Base-by-base conservation (phyloP, 2,329 filamentous ascomycete genomes). In the Exophiala sideris region DNA sequence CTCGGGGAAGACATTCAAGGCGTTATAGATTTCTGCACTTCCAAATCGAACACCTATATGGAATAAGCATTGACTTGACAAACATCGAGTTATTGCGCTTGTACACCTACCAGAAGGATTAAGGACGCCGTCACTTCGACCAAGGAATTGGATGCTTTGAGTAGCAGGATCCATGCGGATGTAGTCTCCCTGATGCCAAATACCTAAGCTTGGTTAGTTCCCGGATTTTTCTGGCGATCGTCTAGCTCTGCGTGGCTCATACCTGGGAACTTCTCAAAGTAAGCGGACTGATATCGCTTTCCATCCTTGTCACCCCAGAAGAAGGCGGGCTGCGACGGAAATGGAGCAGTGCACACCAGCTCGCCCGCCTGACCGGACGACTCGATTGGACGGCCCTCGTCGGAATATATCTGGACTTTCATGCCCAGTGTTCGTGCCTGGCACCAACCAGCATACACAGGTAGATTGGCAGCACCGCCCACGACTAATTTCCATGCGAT, bases 1-100 rank as follows among this genome's bases (percentile, higher is more conserved):
- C 92, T 71, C 46, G 78, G 73, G 9, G 80, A 73, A 57, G 91
- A 91, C 49, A 14, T 65, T 65, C 20, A 96, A 73, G 10, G 96
- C 78, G 67, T 96, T 96, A 72, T 97, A 97, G 16, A 97, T 95
- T 75, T 97, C 92, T 1, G 91, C 91, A 33, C 85, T 90, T 5
- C 92, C 92, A 67, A 97, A 97, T 0, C 92, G 79, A 18, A 97
- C 90, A 2, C 92, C 92, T 18, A 8, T 83, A 24, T 6, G 21
- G 6, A 3, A 24, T 24, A 3, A 24, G 21, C 6, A n/a, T n/a
- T n/a, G n/a, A 6, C 21, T 24, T 24, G 21, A 3, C 3, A 24
- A 3, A 6, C 21, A 24, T 24, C 3, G 3, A 24, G 21, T 3
- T 3, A 24, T 24, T 24, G 21, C 3, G n/a, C n/a, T n/a, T n/a